Conservation (phyloP, 768 basidiomycete species). For the Postia placenta region DNA sequence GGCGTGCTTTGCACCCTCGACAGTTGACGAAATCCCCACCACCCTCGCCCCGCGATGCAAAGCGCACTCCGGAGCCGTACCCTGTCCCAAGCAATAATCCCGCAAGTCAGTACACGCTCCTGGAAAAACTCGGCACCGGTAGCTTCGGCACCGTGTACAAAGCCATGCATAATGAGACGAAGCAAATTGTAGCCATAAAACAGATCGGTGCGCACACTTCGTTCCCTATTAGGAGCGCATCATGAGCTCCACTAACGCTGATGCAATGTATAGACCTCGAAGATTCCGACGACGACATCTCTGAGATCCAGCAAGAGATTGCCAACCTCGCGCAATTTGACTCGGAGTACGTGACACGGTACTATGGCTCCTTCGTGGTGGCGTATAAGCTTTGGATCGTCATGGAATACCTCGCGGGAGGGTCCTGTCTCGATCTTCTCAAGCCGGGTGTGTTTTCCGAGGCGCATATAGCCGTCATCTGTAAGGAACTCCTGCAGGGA, state of each 20-base stretch:
- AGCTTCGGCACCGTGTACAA: constrained; percentile 98
- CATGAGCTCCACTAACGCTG: background rate
- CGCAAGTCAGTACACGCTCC: constrained; percentile 83
- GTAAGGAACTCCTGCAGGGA: constrained; percentile 87
- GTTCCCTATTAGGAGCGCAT: background rate
- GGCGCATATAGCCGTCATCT: constrained; percentile 90
- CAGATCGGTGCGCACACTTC: constrained; percentile 72
- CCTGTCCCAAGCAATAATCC: constrained; percentile 76
- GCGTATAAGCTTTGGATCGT: constrained; percentile 98
- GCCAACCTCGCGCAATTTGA: constrained; percentile 93
- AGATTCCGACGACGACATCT: constrained; percentile 97
- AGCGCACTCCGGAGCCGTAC: constrained; percentile 48
- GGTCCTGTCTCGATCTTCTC: constrained; percentile 95
- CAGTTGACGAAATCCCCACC: constrained; percentile 34
- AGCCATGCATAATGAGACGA: constrained; percentile 90
- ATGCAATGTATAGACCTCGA: constrained; percentile 70
- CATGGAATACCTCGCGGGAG: constrained; percentile 98
- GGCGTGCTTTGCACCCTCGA: constrained; percentile 17
- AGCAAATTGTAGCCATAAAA: constrained; percentile 95
- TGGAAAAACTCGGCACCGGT: constrained; percentile 96
- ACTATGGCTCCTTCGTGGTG: constrained; percentile 95
- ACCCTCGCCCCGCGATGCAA: constrained; percentile 42
- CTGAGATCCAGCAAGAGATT: constrained; percentile 98
- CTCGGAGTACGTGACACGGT: constrained; percentile 93
- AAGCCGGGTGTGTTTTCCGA: constrained; percentile 90